A percentile compares a stretch with the other conserved stretches of the same genome.
Evolutionary conservation across 176 grass and related monocot species (phyloP).

Genomic region (Cenchrus fungigraminus): DNA sequence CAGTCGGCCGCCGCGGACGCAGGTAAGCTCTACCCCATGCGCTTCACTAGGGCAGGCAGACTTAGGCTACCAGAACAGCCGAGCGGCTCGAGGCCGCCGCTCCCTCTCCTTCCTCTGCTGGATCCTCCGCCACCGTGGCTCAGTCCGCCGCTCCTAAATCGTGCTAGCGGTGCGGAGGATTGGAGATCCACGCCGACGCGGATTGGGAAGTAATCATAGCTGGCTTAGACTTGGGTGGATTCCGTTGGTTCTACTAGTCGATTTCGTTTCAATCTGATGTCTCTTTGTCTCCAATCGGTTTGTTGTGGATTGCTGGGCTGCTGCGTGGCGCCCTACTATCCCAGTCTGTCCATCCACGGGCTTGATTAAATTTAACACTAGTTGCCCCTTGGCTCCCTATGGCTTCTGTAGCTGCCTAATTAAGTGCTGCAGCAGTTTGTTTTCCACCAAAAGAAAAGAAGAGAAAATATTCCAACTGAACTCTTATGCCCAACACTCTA

Average conservation of each 20-base stretch:
- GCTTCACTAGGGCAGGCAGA: not conserved
- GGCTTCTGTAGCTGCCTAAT: not conserved
- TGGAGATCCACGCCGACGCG: not conserved
- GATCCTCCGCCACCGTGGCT: not conserved
- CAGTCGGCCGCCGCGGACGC: conserved; percentile 6
- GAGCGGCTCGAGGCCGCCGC: not conserved
- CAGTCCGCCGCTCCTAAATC: not conserved
- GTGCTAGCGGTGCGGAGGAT: not conserved
- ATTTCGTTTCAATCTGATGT: not conserved
- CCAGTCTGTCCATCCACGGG: not conserved
- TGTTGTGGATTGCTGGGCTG: not conserved
- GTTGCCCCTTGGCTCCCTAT: not conserved
- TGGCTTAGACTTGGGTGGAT: not conserved
- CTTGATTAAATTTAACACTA: not conserved
- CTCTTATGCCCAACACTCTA: not conserved
- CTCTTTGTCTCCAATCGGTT: not conserved
- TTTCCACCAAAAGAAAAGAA: not conserved
- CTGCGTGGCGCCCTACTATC: not conserved
- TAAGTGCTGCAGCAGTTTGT: not conserved
- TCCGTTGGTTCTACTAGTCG: not conserved
- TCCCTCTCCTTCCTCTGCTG: not conserved
- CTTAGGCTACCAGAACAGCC: not conserved
- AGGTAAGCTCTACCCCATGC: conserved; percentile 34
- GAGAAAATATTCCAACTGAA: not conserved
- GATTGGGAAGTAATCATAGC: not conserved